Evolutionary conservation across 306 rosid species (phyloP).

Genomic region (Geum urbanum): DNA sequence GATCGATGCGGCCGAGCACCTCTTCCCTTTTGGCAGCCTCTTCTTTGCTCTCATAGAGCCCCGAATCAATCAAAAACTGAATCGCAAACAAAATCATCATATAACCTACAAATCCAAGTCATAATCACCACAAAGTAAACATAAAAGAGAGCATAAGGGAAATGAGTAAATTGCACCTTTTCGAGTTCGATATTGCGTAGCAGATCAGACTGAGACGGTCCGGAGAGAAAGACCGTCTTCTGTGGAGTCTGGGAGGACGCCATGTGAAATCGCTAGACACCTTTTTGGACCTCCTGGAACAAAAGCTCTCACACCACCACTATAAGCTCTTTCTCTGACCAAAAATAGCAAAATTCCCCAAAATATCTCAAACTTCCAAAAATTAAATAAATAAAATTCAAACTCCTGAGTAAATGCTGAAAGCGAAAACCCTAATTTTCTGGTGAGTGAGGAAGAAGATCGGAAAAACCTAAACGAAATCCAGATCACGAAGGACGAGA

Average conservation of each 20-base stretch:
- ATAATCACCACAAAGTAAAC: not conserved
- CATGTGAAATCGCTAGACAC: conserved; percentile 35
- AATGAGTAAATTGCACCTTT: conserved; percentile 36
- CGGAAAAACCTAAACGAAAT: not conserved
- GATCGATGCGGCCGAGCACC: conserved; percentile 69
- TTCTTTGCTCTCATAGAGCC: conserved; percentile 69
- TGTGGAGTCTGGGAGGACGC: conserved; percentile 48
- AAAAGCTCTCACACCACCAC: not conserved
- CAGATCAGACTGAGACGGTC: conserved; percentile 69
- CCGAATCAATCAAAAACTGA: conserved; percentile 74
- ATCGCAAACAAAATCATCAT: not conserved
- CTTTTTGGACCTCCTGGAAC: not conserved
- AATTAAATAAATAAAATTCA: no score
- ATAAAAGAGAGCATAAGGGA: not conserved
- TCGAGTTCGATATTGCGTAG: conserved; percentile 66
- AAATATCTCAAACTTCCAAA: not conserved
- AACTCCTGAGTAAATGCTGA: not conserved
- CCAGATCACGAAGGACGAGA: not conserved
- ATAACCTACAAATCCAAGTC: not conserved
- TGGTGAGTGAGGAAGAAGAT: not conserved
- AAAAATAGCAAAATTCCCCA: not conserved
- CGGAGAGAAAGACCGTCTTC: conserved; percentile 74
- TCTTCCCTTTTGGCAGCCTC: conserved; percentile 60
- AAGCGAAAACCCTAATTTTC: not conserved
- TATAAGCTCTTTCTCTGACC: not conserved